Evolutionary conservation across 495 filamentous ascomycete genomes (phyloP).

Genomic region (Xylaria sp.): DNA sequence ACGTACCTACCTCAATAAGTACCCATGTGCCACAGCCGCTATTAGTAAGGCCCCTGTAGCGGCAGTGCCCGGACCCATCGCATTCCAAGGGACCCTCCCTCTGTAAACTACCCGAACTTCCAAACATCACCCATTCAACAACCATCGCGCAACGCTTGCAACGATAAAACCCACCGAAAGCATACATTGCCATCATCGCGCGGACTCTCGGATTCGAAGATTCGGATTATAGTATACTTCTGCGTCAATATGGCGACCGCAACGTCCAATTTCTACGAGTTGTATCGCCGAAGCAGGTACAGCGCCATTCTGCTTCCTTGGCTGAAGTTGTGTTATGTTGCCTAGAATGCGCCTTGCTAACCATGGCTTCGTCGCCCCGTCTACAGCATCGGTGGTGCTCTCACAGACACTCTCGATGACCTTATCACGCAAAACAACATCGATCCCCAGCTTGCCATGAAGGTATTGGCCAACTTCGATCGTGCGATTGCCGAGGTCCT

Average conservation of each 20-base stretch:
- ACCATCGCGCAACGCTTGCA: slow-evolving; percentile 8
- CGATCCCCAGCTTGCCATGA: slow-evolving; percentile 98
- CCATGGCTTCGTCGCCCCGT: slow-evolving; percentile 31
- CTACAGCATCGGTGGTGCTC: slow-evolving; percentile 81
- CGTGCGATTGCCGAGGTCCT: slow-evolving; percentile 85
- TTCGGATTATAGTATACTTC: neutral
- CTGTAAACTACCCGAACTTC: neutral
- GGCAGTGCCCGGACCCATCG: neutral
- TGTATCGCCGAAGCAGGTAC: slow-evolving; percentile 97
- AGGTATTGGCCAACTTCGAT: slow-evolving; percentile 93
- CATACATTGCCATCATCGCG: neutral
- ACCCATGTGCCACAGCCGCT: neutral
- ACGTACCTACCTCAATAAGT: neutral
- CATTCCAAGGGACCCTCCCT: slow-evolving; percentile 1
- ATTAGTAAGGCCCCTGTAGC: slow-evolving; percentile 10
- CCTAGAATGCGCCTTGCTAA: slow-evolving; percentile 29
- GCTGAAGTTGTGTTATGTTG: neutral
- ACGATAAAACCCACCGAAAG: neutral
- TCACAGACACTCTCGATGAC: slow-evolving; percentile 96
- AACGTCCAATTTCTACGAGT: slow-evolving; percentile 79
- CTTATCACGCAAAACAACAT: slow-evolving; percentile 91
- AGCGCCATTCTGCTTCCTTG: slow-evolving; percentile 28
- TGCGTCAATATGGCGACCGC: slow-evolving; percentile 39
- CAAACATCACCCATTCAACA: slow-evolving; percentile 27
- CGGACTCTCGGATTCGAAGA: neutral